A percentile compares a stretch with the other conserved stretches of the same genome.
Conservation (phyloP, 352 stramenopile genomes). For the Phytophthora megakarya region DNA sequence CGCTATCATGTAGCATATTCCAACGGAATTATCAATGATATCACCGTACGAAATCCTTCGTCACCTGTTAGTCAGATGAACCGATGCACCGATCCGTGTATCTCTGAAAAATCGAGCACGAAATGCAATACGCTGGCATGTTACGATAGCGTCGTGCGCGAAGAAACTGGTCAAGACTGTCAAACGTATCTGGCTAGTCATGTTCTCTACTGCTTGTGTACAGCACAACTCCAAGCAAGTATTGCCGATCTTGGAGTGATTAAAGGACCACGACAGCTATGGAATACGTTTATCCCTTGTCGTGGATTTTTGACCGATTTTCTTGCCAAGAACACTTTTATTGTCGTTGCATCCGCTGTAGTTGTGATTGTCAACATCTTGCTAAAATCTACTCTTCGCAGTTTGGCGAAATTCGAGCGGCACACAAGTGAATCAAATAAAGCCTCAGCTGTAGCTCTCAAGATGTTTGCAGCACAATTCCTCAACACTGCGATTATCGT, state of each 20-base stretch:
- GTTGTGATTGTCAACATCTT: slow-evolving; percentile 82
- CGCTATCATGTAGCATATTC: slow-evolving; percentile 68
- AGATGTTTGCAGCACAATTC: slow-evolving; percentile 84
- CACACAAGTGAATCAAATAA: slow-evolving; percentile 86
- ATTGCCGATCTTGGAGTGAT: slow-evolving; percentile 58
- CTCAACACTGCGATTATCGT: slow-evolving; percentile 87
- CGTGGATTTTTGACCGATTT: slow-evolving; percentile 73
- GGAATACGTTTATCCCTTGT: slow-evolving; percentile 58
- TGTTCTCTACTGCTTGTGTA: slow-evolving; percentile 79
- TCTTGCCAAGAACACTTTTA: slow-evolving; percentile 67
- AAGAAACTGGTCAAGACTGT: slow-evolving; percentile 44
- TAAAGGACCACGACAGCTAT: slow-evolving; percentile 57
- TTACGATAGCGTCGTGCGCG: slow-evolving; percentile 50
- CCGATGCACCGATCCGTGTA: slow-evolving; percentile 63
- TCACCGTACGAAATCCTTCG: slow-evolving; percentile 6
- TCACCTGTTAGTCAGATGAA: slow-evolving; percentile 18
- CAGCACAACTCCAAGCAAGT: slow-evolving; percentile 45
- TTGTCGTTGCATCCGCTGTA: slow-evolving; percentile 61
- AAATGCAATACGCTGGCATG: slow-evolving; percentile 72
- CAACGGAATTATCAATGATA: slow-evolving; percentile 59
- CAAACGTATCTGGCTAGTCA: slow-evolving; percentile 68
- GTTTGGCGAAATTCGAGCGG: slow-evolving; percentile 70
- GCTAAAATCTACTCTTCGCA: slow-evolving; percentile 69
- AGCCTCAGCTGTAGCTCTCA: slow-evolving; percentile 69
- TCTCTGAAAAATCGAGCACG: slow-evolving; percentile 54